These are phyloP conservation scores for Aspergillus flavus DNA, from an alignment of 2,329 filamentous ascomycete genomes.

Conservation along the genomic window DNA sequence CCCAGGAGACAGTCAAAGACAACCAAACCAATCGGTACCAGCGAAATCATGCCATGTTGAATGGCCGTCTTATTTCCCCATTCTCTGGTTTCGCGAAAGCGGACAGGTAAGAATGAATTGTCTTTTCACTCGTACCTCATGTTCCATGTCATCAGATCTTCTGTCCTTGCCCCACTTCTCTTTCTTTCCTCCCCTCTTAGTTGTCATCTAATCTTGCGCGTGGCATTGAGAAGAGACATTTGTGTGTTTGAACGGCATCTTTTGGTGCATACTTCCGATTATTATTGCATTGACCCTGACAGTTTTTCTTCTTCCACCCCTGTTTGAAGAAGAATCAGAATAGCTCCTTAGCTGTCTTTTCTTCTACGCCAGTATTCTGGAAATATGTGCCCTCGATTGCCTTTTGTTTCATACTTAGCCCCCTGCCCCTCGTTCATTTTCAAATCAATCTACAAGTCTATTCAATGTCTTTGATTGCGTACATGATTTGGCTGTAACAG, in stretches of 20 bases:
- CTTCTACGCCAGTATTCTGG: neutral
- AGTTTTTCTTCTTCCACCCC: neutral
- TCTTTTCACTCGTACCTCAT: neutral
- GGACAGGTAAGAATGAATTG: conserved; percentile 35
- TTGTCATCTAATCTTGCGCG: neutral
- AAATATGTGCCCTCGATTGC: neutral
- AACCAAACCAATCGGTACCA: conserved; percentile 24
- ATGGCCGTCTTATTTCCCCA: conserved; percentile 31
- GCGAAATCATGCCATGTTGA: conserved; percentile 24
- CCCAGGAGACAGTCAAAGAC: conserved; percentile 44
- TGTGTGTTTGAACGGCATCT: neutral
- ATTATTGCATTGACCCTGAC: neutral
- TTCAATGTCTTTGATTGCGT: neutral
- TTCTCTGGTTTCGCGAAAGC: conserved; percentile 29
- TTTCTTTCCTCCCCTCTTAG: neutral
- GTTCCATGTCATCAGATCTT: neutral
- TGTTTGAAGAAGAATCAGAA: neutral
- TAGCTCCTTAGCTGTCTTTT: neutral
- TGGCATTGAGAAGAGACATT: neutral
- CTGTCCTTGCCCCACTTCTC: neutral
- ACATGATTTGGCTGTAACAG: neutral
- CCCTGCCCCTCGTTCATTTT: neutral
- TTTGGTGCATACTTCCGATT: neutral
- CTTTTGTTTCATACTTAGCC: neutral
- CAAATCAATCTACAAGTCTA: no score